Percentiles rank a stretch among this genome's conserved stretches.
phyloP scores from a whole-genome alignment of 2,329 filamentous ascomycete genomes.

The Fulvia fulva region DNA sequence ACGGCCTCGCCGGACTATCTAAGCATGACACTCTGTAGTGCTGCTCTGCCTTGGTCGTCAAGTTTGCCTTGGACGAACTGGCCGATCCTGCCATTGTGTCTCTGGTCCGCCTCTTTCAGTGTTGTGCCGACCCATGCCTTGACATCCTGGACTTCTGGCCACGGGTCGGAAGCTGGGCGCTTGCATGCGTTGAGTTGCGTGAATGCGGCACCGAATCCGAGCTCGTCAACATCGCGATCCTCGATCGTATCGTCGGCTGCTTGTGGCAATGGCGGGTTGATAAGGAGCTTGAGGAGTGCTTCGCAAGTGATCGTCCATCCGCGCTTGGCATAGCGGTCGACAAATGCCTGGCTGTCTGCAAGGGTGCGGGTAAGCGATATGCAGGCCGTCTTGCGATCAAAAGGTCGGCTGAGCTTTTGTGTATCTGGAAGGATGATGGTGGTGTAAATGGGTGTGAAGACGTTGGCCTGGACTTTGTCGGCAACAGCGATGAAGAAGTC shows the following conservation, averaged over 20 bases:
- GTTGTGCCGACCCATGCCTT: slow-evolving; percentile 79
- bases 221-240: slow-evolving; percentile 90
- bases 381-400: slow-evolving; percentile 90
- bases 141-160: slow-evolving; percentile 76
- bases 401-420: slow-evolving; percentile 77
- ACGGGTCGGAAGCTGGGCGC: slow-evolving; percentile 69
- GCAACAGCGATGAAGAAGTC: slow-evolving; percentile 87
- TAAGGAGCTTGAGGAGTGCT: slow-evolving; percentile 80
- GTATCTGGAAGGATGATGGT: slow-evolving; percentile 84
- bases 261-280: slow-evolving; percentile 74
- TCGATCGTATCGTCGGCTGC: slow-evolving; percentile 69
- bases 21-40: slow-evolving; percentile 37
- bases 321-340: slow-evolving; percentile 64
- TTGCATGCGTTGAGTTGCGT: slow-evolving; percentile 90
- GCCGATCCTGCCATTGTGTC: slow-evolving; percentile 66
- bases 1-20: slow-evolving; percentile 16
- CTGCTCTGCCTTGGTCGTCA: slow-evolving; percentile 38
- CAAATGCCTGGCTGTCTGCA: slow-evolving; percentile 79
- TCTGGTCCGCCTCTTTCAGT: slow-evolving; percentile 71
- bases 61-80: slow-evolving; percentile 70
- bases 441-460: slow-evolving; percentile 83
- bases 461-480: slow-evolving; percentile 71
- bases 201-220: slow-evolving; percentile 91
- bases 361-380: slow-evolving; percentile 91
- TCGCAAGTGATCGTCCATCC: slow-evolving; percentile 91